Conservation (phyloP, 306 rosid species). For the Erythrophleum fordii region DNA sequence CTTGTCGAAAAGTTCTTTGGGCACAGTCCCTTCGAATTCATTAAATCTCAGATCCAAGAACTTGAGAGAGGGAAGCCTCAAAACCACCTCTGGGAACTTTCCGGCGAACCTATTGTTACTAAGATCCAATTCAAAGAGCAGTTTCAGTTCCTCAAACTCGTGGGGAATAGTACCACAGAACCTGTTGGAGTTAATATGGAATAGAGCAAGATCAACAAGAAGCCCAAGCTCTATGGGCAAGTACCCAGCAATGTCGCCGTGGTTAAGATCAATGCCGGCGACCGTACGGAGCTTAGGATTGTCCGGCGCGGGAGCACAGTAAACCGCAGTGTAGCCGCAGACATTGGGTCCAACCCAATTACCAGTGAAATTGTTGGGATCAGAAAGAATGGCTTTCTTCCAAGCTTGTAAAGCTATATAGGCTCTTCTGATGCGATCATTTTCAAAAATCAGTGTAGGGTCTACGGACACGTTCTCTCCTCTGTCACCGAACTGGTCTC, state of each 20-base stretch:
- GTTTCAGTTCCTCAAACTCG: constrained; percentile 55
- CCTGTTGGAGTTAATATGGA: constrained; percentile 83
- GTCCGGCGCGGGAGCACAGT: constrained; percentile 75
- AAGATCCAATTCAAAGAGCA: constrained; percentile 80
- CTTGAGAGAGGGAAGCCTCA: constrained; percentile 66
- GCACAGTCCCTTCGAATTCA: constrained; percentile 91
- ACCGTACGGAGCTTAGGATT: constrained; percentile 66
- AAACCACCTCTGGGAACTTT: constrained; percentile 74
- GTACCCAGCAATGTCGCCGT: constrained; percentile 94
- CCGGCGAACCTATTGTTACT: constrained; percentile 94
- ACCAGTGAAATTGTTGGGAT: constrained; percentile 61
- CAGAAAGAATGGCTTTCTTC: constrained; percentile 87
- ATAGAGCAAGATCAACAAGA: constrained; percentile 73
- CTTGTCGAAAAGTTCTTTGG: constrained; percentile 79
- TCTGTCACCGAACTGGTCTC: constrained; percentile 80
- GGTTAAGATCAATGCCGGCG: constrained; percentile 96
- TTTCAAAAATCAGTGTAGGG: constrained; percentile 70
- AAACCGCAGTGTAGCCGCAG: constrained; percentile 68
- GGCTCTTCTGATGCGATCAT: constrained; percentile 63
- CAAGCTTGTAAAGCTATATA: constrained; percentile 85
- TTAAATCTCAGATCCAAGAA: constrained; percentile 94
- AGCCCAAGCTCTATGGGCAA: constrained; percentile 87
- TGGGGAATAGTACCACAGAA: constrained; percentile 91
- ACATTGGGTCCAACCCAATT: constrained; percentile 84
- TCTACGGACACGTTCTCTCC: constrained; percentile 77